phyloP scores from a whole-genome alignment of 768 basidiomycete species.

The Boletus sp. region DNA sequence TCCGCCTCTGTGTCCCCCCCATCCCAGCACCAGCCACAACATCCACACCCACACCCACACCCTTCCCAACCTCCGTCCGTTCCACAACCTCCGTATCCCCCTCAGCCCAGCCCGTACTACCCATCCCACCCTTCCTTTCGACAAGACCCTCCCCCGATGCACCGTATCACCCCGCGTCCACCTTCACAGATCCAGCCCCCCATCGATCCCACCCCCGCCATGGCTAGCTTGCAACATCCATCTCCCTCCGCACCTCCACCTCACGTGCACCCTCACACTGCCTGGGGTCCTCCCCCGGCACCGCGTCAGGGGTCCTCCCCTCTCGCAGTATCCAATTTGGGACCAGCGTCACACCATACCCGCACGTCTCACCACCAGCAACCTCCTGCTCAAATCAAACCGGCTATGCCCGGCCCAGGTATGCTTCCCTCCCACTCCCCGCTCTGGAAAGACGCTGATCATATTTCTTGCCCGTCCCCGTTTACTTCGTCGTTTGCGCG shows the following conservation, averaged over 20 bases:
- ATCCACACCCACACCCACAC: constrained; percentile 18
- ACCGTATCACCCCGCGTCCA: constrained; percentile 32
- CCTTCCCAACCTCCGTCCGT: constrained; percentile 13
- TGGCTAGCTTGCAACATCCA: constrained; percentile 33
- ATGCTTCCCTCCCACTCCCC: not conserved
- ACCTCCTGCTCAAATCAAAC: constrained; percentile 27
- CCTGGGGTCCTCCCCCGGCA: constrained; percentile 33
- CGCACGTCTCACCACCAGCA: constrained; percentile 29
- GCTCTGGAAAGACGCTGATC: constrained; percentile 3
- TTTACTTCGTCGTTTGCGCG: not conserved
- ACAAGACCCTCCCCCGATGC: constrained; percentile 19
- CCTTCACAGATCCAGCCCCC: constrained; percentile 29
- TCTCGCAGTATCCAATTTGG: constrained; percentile 27
- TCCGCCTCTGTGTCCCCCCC: constrained; percentile 32
- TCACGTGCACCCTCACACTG: constrained; percentile 30
- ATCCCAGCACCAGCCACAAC: constrained; percentile 29
- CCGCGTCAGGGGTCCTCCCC: constrained; percentile 33
- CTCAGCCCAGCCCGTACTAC: constrained; percentile 24
- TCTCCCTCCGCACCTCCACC: constrained; percentile 27
- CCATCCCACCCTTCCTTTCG: constrained; percentile 16
- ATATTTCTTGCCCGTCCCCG: not conserved
- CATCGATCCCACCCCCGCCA: constrained; percentile 29
- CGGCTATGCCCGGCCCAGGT: constrained; percentile 34
- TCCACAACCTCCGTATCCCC: constrained; percentile 18
- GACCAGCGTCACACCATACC: constrained; percentile 21